Base-by-base conservation (phyloP, 768 basidiomycete genomes). In the Lepiota brunneoincarnata region DNA sequence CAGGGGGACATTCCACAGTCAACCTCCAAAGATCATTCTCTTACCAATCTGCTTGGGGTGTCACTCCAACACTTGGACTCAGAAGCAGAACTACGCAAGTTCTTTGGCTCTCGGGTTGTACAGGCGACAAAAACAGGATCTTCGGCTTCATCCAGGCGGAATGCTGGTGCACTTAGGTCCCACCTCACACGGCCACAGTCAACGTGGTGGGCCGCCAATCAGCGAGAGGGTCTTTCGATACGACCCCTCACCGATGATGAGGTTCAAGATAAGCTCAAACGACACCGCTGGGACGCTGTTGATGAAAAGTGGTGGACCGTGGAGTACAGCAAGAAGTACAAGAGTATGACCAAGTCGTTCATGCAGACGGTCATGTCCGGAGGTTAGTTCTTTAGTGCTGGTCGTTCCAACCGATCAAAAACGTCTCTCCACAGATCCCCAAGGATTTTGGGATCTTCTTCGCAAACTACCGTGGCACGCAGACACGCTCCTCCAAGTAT, bases 41-140 rank as follows among this genome's bases (percentile, higher is more conserved):
- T 83, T 49, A 67, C 79, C 10, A 67, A 79, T 43, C 80, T 97
- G 1, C 76, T 96, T 17, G 74, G 89, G 0, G 86, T 96, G n/a
- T 92, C 91, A 0, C 75, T 87, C 1, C 74, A 86, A 37, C 79
- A 92, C 61, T 82, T 99, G 14, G 93, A 98, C 58, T 77, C 86
- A 10, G 93, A 96, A 55, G 87, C 88, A 0, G 97, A 99, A 65
- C 81, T 98, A 71, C 85, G 89, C 51, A 87, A 85, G 58, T 96
- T 98, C 77, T 99, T 99, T 64, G 96, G 96, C 1, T 81, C 91
- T 17, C 90, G 87, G 63, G 94, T 97, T 54, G 81, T 98, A 7
- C 75, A 77, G n/a, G 82, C 87, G 2, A 78, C 76, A 24, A 82
- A 81, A 17, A 59, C 72, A 1, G 56, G 69, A 1, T 63, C 67